Evolutionary conservation across 2,329 filamentous ascomycete genomes (phyloP), one percentile per base, ranked within the genome.

Genomic region (Arachnopeziza araneosa): DNA sequence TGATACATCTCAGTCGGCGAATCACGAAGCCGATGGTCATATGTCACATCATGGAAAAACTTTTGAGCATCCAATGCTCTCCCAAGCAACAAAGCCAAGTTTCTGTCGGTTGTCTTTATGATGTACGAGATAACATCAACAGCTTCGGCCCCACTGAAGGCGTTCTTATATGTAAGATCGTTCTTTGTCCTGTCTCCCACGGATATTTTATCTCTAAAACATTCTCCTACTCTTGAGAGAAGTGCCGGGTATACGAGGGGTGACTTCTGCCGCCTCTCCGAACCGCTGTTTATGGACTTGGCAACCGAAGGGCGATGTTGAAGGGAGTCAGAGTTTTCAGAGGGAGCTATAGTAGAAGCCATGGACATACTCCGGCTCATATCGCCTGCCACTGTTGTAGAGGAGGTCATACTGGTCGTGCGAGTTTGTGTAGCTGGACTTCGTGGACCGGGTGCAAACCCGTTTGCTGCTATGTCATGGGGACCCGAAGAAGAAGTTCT

Each of bases 1-100:
- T 98, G 93, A 74, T 98, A 99, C 74, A 99, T 90, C 75, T 99
- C 95, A 56, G 88, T 89, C 50, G 88, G 85, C n/a, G 93, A 96
- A 75, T 99, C 95, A 75, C 95, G 89, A 69, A 99, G 79, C 54
- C 95, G 85, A 75, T 99, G 95, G 69, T 97, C 93, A 75, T 99
- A 99, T 0, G 93, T 97, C 55, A 98, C 95, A 80, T 99, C 95
- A 77, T 99, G 95, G 73, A 99, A 99, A 78, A 96, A 97, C 74
- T 98, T 98, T 72, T 99, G 95, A 24, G 95, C 95, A 76, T 99
- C 95, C 62, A 99, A 79, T 50, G 95, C 92, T 72, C 95, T 85
- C 63, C 95, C 95, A 19, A 99, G 80, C 10, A 99, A 83, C 54
- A 99, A 79, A 12, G 95, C 95, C 62, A 99, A 79, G 72, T 99